Conservation (phyloP, 768 basidiomycete genomes). For the Mycena rosella region DNA sequence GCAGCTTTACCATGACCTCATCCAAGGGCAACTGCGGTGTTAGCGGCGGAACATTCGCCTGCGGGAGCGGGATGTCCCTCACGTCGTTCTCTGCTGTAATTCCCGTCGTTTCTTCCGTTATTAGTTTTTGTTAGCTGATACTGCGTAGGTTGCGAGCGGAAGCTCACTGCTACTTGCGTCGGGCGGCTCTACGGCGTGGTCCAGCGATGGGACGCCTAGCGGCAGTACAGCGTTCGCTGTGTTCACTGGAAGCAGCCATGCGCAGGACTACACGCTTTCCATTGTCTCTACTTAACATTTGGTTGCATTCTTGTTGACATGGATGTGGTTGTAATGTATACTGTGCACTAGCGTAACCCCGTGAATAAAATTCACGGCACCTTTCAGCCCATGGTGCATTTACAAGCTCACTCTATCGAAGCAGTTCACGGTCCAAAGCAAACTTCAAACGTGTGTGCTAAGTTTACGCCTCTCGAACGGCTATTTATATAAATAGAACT, state of each 20-base stretch:
- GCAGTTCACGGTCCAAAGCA: too few species aligned
- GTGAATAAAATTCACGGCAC: too few species aligned
- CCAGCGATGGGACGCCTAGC: slow-evolving; percentile 53
- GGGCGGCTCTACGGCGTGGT: slow-evolving; percentile 52
- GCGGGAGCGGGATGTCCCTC: slow-evolving; percentile 53
- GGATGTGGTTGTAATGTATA: not conserved
- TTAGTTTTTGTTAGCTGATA: too few species aligned
- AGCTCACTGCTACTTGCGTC: slow-evolving; percentile 52
- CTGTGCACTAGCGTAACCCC: too few species aligned
- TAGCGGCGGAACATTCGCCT: slow-evolving; percentile 48
- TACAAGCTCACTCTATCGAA: too few species aligned
- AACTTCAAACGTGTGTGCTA: slow-evolving; percentile 17
- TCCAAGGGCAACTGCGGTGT: slow-evolving; percentile 60
- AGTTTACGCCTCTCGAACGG: not conserved
- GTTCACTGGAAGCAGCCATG: slow-evolving; percentile 33
- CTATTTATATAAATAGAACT: slow-evolving; percentile 1
- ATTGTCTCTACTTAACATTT: slow-evolving; percentile 35
- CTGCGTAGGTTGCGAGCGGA: slow-evolving; percentile 51
- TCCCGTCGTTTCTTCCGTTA: slow-evolving; percentile 3
- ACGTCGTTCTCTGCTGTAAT: slow-evolving; percentile 56
- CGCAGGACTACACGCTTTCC: slow-evolving; percentile 36
- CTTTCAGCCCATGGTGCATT: too few species aligned
- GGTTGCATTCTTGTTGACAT: not conserved
- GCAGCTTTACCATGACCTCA: slow-evolving; percentile 56
- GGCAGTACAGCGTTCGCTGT: slow-evolving; percentile 43